phyloP scores from a whole-genome alignment of 768 basidiomycete genomes.

The Suillus luteus region DNA sequence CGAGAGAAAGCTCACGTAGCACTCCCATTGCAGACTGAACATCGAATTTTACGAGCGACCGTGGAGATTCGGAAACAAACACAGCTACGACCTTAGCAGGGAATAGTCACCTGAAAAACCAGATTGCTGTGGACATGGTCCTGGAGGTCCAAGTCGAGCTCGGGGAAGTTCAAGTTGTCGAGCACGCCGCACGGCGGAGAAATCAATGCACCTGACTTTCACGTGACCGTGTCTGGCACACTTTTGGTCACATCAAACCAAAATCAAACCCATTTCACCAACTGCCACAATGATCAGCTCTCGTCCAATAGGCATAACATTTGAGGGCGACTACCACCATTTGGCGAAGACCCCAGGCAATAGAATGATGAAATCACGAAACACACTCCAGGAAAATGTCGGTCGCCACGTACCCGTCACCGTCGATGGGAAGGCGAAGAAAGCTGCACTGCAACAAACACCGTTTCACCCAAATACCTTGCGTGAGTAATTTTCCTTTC shows the following conservation, averaged over 20 bases:
- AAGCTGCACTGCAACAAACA: conserved; percentile 34
- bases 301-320: conserved; percentile 26
- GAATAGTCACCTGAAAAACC: too few species aligned
- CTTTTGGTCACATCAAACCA: conserved; percentile 2
- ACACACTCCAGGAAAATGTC: conserved; percentile 52
- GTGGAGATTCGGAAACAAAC: conserved; percentile 41
- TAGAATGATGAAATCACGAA: conserved; percentile 39
- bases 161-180: too few species aligned
- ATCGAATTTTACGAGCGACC: conserved; percentile 33
- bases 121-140: too few species aligned
- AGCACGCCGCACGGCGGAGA: too few species aligned
- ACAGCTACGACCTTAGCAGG: too few species aligned
- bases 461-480: conserved; percentile 35
- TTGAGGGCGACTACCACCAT: conserved; percentile 29
- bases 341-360: conserved; percentile 59
- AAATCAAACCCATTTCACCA: conserved; percentile 9
- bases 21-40: conserved; percentile 45
- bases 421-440: conserved; percentile 49
- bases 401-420: conserved; percentile 41
- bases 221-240: conserved; percentile 29
- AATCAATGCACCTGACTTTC: conserved; percentile 13
- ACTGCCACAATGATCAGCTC: conserved; percentile 27
- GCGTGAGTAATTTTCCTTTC: conserved; percentile 20
- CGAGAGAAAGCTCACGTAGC: conserved; percentile 36
- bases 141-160: too few species aligned